Evolutionary conservation across 2,329 filamentous ascomycete species (phyloP).

Genomic region (Pseudopyricularia javanii): DNA sequence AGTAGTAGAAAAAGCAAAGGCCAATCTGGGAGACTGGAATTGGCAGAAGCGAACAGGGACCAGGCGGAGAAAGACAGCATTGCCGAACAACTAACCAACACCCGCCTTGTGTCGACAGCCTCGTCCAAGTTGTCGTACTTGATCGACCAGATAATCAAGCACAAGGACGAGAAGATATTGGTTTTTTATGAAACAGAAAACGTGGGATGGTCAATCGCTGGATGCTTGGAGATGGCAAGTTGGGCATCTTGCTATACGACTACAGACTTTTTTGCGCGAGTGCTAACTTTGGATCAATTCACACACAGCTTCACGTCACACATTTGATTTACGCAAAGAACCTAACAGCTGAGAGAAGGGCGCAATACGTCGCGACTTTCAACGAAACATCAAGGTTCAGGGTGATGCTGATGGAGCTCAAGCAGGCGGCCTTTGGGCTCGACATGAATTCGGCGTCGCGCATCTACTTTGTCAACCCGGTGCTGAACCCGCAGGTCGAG

Average conservation of each 20-base stretch:
- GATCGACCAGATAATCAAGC: slow-evolving; percentile 55
- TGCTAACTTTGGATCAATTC: neutral
- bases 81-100: slow-evolving; percentile 39
- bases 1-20: neutral
- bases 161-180: slow-evolving; percentile 75
- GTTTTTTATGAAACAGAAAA: slow-evolving; percentile 90
- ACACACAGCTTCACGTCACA: slow-evolving; percentile 36
- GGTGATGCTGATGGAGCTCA: slow-evolving; percentile 84
- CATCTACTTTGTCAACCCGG: slow-evolving; percentile 81
- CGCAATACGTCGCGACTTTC: slow-evolving; percentile 69
- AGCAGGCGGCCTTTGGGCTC: slow-evolving; percentile 75
- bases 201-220: slow-evolving; percentile 72
- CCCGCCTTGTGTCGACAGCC: slow-evolving; percentile 62
- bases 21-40: neutral
- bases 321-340: slow-evolving; percentile 57
- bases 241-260: too few species aligned
- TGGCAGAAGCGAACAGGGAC: neutral
- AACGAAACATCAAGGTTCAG: slow-evolving; percentile 56
- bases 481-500: slow-evolving; percentile 74
- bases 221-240: slow-evolving; percentile 61
- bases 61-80: slow-evolving; percentile 8
- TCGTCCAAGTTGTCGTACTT: slow-evolving; percentile 85
- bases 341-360: slow-evolving; percentile 47
- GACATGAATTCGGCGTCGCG: slow-evolving; percentile 75
- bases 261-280: too few species aligned